Base-by-base conservation (phyloP, 2,329 filamentous ascomycete species). In the Neofusicoccum laricinum region DNA sequence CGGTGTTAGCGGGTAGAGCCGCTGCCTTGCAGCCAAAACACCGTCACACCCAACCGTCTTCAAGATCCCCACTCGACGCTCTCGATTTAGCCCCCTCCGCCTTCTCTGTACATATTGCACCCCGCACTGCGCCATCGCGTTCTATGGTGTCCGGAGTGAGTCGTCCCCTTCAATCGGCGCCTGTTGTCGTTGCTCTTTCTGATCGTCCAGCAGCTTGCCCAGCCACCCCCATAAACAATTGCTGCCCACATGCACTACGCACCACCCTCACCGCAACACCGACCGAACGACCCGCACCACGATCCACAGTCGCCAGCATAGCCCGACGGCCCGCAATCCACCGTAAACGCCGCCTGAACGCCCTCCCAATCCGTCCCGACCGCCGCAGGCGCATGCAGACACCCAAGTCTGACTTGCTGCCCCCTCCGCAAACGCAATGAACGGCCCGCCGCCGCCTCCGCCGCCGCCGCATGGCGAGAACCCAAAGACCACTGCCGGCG, bases 381-480 rank as follows among this genome's bases (percentile, higher is more conserved):
- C 46, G 21, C 19, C 36, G n/a, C 61, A 41, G 61, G 49, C 61
- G 48, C 48, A 63, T 38, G 48, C 49, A 53, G 48, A 40, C 58
- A 15, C 46, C 40, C 25, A 38, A 14, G 48, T 63, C 61, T 63
- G 61, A 51, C 46, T 53, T 63, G 61, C 40, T 63, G 61, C 61
- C 61, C 34, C 19, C 34, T n/a, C 11, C n/a, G 34, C 34, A 12
- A n/a, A 21, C 38, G 36, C 53, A 19, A 78, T 78, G 76, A 72
- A 76, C 70, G 75, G 71, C 66, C 83, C 86, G 70, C 90, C 90
- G 36, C 87, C 88, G 67, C 93, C 93, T 68, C 92, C 92, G 69
- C 91, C 91, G 69, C 93, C 93, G 74, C 92, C 92, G 68, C 93
- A 97, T 80, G 92, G 93, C 78, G 84, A 88, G 73, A 89, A 88